phyloP scores from a whole-genome alignment of 768 basidiomycete genomes.

The Gyrodon lividus region DNA sequence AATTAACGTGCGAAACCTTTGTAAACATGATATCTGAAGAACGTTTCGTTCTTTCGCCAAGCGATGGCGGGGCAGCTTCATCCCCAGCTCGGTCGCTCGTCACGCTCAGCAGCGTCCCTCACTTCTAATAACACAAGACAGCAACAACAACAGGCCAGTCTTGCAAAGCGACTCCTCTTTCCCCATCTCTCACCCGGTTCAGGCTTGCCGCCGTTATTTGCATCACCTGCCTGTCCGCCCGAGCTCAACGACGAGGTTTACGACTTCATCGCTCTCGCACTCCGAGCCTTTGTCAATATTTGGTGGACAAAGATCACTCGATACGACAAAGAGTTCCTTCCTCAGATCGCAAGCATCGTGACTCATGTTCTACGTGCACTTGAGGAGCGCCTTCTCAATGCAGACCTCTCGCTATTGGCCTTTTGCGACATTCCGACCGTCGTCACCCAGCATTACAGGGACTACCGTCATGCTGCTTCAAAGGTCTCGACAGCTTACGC shows the following conservation, averaged over 20 bases:
- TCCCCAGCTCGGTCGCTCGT: slow-evolving; percentile 13
- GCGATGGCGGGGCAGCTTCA: slow-evolving; percentile 4
- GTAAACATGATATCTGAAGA: not conserved
- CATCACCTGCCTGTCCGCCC: slow-evolving; percentile 40
- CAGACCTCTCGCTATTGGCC: slow-evolving; percentile 61
- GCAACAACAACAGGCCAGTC: slow-evolving; percentile 34
- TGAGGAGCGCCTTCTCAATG: slow-evolving; percentile 52
- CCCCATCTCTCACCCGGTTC: slow-evolving; percentile 44
- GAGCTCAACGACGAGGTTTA: slow-evolving; percentile 61
- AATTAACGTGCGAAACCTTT: not conserved
- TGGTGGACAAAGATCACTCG: slow-evolving; percentile 87
- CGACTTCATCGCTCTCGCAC: slow-evolving; percentile 74
- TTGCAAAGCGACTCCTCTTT: slow-evolving; percentile 64
- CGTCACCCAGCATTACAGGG: slow-evolving; percentile 71
- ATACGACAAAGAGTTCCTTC: slow-evolving; percentile 81
- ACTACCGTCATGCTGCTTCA: slow-evolving; percentile 67
- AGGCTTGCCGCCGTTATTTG: slow-evolving; percentile 54
- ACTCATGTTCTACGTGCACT: slow-evolving; percentile 57
- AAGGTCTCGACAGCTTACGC: slow-evolving; percentile 74
- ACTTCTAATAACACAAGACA: slow-evolving; percentile 15
- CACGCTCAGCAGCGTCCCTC: slow-evolving; percentile 25
- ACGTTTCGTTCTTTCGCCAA: not conserved
- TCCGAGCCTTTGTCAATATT: slow-evolving; percentile 75
- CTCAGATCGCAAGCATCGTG: slow-evolving; percentile 63
- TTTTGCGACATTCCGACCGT: slow-evolving; percentile 63